Base-by-base conservation (phyloP, 352 stramenopile species). In the Pythium plurisporium region DNA sequence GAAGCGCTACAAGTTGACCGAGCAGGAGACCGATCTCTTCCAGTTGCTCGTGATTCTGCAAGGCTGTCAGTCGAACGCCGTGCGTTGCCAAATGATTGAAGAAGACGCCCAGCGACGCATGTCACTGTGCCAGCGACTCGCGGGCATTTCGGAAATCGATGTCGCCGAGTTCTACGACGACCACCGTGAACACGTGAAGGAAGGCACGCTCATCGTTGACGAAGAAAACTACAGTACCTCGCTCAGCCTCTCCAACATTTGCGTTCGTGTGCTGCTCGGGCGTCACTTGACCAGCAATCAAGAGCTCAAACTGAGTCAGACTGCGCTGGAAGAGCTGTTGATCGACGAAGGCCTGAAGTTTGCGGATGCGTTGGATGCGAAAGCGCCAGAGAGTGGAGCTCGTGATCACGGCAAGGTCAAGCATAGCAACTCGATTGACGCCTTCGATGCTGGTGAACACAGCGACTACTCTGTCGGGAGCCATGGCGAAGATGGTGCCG, bases 221-320 rank as follows among this genome's bases (percentile, higher is more conserved):
- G 75, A 89, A 50, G 82, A 93, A 65, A 89, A 86, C 57, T 93
- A 93, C 66, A 74, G 65, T 58, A 89, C 78, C 45, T 71, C 78
- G 57, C 60, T 96, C 3, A 89, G 63, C 36, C 61, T 94, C 40
- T 93, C 83, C 2, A 88, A 91, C 41, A 93, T 94, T 22, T 89
- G 74, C 40, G 82, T 92, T 14, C 79, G 83, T 33, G 82, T 94
- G 55, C 55, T 94, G 58, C 72, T 93, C 4, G 84, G 84, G 20
- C 70, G 84, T 33, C 70, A 75, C 7, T 68, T 94, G 50, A 86
- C 84, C 5, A 91, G 76, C 55, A 89, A 91, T 54, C 84, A 94
- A 57, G 78, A 74, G 49, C 65, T 94, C 46, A 94, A 94, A 65
- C 71, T 94, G 14, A 94, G 84, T 64, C 84, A 94, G 62, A 94